Base-by-base conservation (phyloP, 331 rosid genomes). In the Erythrophleum ivorense region DNA sequence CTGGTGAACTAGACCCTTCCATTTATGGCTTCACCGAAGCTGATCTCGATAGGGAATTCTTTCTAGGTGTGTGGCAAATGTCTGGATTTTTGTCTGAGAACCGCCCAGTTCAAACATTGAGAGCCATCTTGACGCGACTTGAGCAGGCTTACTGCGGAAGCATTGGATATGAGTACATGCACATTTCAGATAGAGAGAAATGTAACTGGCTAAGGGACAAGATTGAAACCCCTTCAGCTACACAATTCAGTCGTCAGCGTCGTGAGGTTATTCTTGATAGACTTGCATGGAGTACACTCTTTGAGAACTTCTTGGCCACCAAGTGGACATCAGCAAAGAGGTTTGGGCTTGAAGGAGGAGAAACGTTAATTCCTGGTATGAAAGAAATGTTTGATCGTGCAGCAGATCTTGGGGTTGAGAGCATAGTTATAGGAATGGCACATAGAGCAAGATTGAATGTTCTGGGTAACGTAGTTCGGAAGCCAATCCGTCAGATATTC, bases 281-380 rank as follows among this genome's bases (percentile, higher is more conserved):
- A 71, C 98, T 95, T 75, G 89, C 92, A 31, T 95, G 99, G 99
- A 93, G 99, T 85, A 90, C 98, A 13, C 95, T 93, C 33, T 95
- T 93, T 87, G 99, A 95, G 84, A 91, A 91, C 76, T 95, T 95
- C 91, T 84, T 95, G 87, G 98, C 97, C 81, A 90, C 97, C 8
- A 93, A 95, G 80, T 95, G 98, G 99, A 93, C 92, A 29, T 83
- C 98, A 11, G 94, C 98, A 43, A 93, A 95, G 84, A 89, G 99
- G 75, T 95, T 95, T 79, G 98, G 99, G 36, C 99, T 93, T 80
- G 99, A 95, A 89, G 99, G 98, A 46, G 94, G 91, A 15, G 98
- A 93, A 79, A 90, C 97, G 70, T 83, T 95, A 78, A 91, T 95
- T 85, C 98, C 99, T 1, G 97, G 98, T 33, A 93, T 95, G 99